A percentile compares a stretch with the other conserved stretches of the same genome.
Evolutionary conservation across 371 early-diverging fungal genomes (phyloP).

Genomic region (Mortierella sp.): DNA sequence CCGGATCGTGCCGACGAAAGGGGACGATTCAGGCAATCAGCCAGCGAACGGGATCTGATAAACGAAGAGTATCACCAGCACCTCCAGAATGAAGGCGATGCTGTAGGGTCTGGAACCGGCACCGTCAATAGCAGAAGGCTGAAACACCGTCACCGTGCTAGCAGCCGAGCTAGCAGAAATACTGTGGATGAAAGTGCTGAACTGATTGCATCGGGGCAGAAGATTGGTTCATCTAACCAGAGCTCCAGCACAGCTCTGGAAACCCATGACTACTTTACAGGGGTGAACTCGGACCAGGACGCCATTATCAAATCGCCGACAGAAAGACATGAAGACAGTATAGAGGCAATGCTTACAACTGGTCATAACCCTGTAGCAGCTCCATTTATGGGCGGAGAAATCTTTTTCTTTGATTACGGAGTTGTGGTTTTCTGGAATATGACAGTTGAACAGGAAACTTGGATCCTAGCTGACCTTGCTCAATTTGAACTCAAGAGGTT

Average conservation of each 20-base stretch:
- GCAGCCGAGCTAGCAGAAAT: slow-evolving; percentile 33
- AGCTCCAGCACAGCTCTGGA: slow-evolving; percentile 24
- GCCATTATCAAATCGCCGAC: slow-evolving; percentile 4
- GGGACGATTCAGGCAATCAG: slow-evolving; percentile 30
- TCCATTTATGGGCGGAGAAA: slow-evolving; percentile 75
- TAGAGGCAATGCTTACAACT: slow-evolving; percentile 15
- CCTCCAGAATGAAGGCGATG: slow-evolving; percentile 26
- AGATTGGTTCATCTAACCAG: slow-evolving; percentile 3
- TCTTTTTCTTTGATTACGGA: slow-evolving; percentile 94
- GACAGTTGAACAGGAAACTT: slow-evolving; percentile 84
- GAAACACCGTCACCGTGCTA: slow-evolving; percentile 39
- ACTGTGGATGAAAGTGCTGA: slow-evolving; percentile 23
- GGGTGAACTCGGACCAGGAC: background rate
- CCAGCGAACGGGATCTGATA: slow-evolving; percentile 30
- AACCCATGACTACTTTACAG: slow-evolving; percentile 34
- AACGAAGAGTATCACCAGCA: slow-evolving; percentile 35
- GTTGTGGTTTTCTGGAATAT: slow-evolving; percentile 97
- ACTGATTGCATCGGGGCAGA: slow-evolving; percentile 11
- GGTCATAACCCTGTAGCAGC: slow-evolving; percentile 14
- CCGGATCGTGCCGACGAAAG: slow-evolving; percentile 33
- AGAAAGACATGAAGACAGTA: background rate
- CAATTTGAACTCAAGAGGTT: slow-evolving; percentile 69
- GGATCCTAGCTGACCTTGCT: slow-evolving; percentile 80
- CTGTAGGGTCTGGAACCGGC: slow-evolving; percentile 24
- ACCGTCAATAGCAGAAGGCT: slow-evolving; percentile 24